These are phyloP conservation scores for Gossypium davidsonii DNA, from an alignment of 441 rosid species.

Conservation along the genomic window DNA sequence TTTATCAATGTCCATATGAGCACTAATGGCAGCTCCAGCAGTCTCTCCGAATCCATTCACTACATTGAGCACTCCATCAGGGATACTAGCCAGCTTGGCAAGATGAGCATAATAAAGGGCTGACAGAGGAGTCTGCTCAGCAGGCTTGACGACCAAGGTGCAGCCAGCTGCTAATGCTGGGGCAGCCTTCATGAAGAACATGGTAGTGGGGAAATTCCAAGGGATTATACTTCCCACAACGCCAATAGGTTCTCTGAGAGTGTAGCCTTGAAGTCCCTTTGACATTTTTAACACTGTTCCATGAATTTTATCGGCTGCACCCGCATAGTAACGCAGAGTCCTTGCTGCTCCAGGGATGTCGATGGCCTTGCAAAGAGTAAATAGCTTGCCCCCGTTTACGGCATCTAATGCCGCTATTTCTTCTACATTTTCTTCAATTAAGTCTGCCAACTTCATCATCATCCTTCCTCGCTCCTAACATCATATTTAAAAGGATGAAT, in stretches of 20 bases:
- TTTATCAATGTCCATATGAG: slow-evolving; percentile 84
- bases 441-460: slow-evolving; percentile 56
- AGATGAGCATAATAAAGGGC: slow-evolving; percentile 74
- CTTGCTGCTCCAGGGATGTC: slow-evolving; percentile 44
- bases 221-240: slow-evolving; percentile 77
- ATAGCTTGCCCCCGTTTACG: slow-evolving; percentile 70
- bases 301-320: slow-evolving; percentile 86
- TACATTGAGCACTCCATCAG: slow-evolving; percentile 78
- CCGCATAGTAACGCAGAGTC: slow-evolving; percentile 60
- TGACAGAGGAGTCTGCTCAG: slow-evolving; percentile 83
- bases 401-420: slow-evolving; percentile 66
- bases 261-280: slow-evolving; percentile 55
- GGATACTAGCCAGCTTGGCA: slow-evolving; percentile 42
- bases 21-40: slow-evolving; percentile 72
- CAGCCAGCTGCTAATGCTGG: slow-evolving; percentile 88
- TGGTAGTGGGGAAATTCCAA: slow-evolving; percentile 69
- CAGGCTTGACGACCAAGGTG: slow-evolving; percentile 84
- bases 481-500: background rate
- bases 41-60: slow-evolving; percentile 69
- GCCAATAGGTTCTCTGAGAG: slow-evolving; percentile 77
- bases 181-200: slow-evolving; percentile 60
- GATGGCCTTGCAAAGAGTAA: slow-evolving; percentile 23
- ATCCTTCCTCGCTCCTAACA: slow-evolving; percentile 60
- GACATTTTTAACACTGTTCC: slow-evolving; percentile 71
- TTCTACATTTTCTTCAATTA: slow-evolving; percentile 52